Percentiles rank a stretch among this genome's conserved stretches.
phyloP scores from a whole-genome alignment of 2,329 filamentous ascomycete genomes.

The Fusarium duplospermum region DNA sequence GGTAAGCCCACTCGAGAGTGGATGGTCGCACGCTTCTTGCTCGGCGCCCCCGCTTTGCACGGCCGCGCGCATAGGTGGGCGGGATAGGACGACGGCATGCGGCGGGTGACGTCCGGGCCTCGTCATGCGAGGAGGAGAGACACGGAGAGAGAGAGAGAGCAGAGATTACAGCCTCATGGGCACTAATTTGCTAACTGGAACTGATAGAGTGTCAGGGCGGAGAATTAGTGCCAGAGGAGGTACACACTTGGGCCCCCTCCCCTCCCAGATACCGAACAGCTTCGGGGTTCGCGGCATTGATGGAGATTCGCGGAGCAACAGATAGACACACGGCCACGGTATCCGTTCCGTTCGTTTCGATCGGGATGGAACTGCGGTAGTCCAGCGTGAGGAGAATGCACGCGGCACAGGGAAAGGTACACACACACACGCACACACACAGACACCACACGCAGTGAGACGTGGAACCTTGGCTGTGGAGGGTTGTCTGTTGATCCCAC shows the following conservation, averaged over 20 bases:
- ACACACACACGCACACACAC: not conserved
- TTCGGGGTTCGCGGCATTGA: slow-evolving; percentile 45
- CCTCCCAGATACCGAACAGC: slow-evolving; percentile 38
- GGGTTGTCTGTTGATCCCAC: slow-evolving; percentile 17
- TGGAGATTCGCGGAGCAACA: slow-evolving; percentile 39
- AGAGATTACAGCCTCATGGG: slow-evolving; percentile 3
- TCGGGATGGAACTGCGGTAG: slow-evolving; percentile 2
- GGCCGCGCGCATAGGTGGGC: not conserved
- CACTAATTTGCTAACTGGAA: not conserved
- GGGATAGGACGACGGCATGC: slow-evolving; percentile 21
- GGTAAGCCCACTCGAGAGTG: slow-evolving; percentile 32
- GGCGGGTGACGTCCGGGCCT: slow-evolving; percentile 27
- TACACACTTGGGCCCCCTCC: not conserved
- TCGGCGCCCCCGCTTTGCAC: slow-evolving; percentile 29
- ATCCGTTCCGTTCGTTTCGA: slow-evolving; percentile 29
- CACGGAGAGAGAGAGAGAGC: not conserved
- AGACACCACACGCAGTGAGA: slow-evolving; percentile 26
- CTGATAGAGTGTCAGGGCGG: not conserved
- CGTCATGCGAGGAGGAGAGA: slow-evolving; percentile 9
- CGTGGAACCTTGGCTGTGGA: slow-evolving; percentile 37
- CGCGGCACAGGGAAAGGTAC: not conserved
- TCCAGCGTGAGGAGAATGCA: not conserved
- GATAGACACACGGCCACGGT: slow-evolving; percentile 27
- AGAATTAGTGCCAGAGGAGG: slow-evolving; percentile 11
- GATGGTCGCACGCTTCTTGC: slow-evolving; percentile 28